Conservation (phyloP, 805 yeast genomes). For the Myxozyma lipomycoides region DNA sequence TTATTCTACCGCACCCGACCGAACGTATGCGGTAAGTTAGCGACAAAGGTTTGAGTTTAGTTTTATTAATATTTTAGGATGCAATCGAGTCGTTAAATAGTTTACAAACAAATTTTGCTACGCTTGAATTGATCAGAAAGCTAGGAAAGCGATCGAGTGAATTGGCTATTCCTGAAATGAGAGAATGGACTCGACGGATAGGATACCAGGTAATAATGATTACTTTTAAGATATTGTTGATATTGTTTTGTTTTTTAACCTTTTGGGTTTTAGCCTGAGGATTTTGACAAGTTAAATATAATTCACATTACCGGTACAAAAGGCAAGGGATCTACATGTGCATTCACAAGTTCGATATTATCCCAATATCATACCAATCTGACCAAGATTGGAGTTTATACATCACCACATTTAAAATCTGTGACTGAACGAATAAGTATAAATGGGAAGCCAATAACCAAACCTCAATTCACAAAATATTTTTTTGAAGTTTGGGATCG, state of each 20-base stretch:
- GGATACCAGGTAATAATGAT: constrained; percentile 50
- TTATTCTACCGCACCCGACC: too few relatives aligned
- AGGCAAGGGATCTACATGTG: constrained; percentile 98
- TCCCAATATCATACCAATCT: constrained; percentile 49
- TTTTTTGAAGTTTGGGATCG: constrained; percentile 94
- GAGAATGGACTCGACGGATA: constrained; percentile 68
- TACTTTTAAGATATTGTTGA: too few relatives aligned
- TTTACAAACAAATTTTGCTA: constrained; percentile 85
- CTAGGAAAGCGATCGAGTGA: constrained; percentile 58
- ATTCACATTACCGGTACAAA: constrained; percentile 96
- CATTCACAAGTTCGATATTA: constrained; percentile 80
- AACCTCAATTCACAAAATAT: constrained; percentile 75
- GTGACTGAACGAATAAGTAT: constrained; percentile 90
- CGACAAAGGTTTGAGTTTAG: too few relatives aligned
- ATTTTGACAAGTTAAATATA: constrained; percentile 69
- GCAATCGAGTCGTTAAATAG: constrained; percentile 83
- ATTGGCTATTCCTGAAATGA: constrained; percentile 77
- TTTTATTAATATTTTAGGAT: too few relatives aligned
- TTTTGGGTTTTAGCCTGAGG: constrained; percentile 42
- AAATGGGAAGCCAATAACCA: constrained; percentile 79
- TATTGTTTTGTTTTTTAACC: neutral
- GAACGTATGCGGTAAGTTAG: too few relatives aligned
- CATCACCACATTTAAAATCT: constrained; percentile 91
- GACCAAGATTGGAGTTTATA: constrained; percentile 79
- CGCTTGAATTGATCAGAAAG: constrained; percentile 74